phyloP scores from a whole-genome alignment of 305 asterid genomes.

The Lippia alba region DNA sequence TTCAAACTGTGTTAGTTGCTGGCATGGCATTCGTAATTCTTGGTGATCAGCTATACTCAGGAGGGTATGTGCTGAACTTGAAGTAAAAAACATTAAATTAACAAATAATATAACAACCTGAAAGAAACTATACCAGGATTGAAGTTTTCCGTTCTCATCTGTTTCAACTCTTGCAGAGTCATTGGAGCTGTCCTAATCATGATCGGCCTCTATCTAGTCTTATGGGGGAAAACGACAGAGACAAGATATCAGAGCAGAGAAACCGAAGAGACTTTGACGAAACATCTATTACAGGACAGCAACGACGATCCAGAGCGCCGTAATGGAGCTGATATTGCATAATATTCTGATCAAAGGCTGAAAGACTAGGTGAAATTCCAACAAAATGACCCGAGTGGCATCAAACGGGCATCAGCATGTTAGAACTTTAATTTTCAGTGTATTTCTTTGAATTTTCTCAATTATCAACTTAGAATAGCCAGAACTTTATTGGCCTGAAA shows the following conservation, averaged over 20 bases:
- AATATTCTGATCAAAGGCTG: conserved; percentile 22
- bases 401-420: conserved; percentile 33
- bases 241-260: conserved; percentile 46
- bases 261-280: conserved; percentile 55
- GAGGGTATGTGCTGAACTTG: conserved; percentile 58
- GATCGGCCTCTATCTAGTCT: conserved; percentile 76
- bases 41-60: conserved; percentile 74
- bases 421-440: conserved; percentile 39
- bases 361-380: conserved; percentile 20
- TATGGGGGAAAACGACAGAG: conserved; percentile 87
- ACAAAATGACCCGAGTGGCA: conserved; percentile 23
- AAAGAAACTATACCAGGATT: not conserved
- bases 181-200: conserved; percentile 75
- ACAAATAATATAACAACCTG: not conserved
- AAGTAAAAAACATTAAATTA: not conserved
- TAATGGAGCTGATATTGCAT: conserved; percentile 51
- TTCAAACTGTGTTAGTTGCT: conserved; percentile 83
- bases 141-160: conserved; percentile 12
- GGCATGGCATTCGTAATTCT: conserved; percentile 75
- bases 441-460: conserved; percentile 23
- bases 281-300: conserved; percentile 57
- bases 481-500: conserved; percentile 17
- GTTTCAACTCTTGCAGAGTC: conserved; percentile 51
- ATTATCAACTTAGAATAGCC: conserved; percentile 6
- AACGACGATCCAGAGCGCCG: conserved; percentile 43